Base-by-base conservation (phyloP, 371 early-diverging fungal species). In the Actinomortierella wolfii region DNA sequence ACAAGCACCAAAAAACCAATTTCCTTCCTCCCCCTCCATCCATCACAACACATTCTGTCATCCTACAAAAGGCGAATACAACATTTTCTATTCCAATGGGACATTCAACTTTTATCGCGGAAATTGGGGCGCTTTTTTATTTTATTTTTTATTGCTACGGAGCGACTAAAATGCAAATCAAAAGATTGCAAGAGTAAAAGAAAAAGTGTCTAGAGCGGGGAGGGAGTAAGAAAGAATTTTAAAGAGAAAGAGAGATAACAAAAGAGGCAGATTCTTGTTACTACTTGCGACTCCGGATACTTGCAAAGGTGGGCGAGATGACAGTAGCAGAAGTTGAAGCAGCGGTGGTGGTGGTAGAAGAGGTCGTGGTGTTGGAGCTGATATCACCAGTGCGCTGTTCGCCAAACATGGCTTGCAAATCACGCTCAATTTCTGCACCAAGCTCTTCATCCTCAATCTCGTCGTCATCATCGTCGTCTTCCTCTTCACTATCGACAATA, bases 1-100 rank as follows among this genome's bases (percentile, higher is more conserved):
- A n/a, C n/a, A n/a, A n/a, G n/a, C n/a, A n/a, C n/a, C n/a, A n/a
- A n/a, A n/a, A n/a, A n/a, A n/a, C n/a, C n/a, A 57, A 64, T 34
- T 52, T 39, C 15, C 23, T 51, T 41, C 46, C 39, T 45, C 28
- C 25, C 49, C 26, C 14, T 47, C 26, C 52, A 23, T 60, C 23
- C 52, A 52, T 39, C 46, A 28, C 49, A 23, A 11, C 50, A 18
- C 18, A 4, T 20, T 44, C 13, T 44, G n/a, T 44, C 44, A n/a
- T 13, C 44, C 44, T 44, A n/a, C 44, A 44, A 44, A 13, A 44
- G 20, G 3, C 15, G 41, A 41, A 41, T 41, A 44, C 15, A 44
- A 15, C 44, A 6, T 44, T 44, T 26, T 23, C 45, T 43, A 50
- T 45, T 45, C 8, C 43, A 40, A 29, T 40, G 21, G 24, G 42